Evolutionary conservation across 2,329 filamentous ascomycete genomes (phyloP).

Genomic region (Aspergillus sp.): DNA sequence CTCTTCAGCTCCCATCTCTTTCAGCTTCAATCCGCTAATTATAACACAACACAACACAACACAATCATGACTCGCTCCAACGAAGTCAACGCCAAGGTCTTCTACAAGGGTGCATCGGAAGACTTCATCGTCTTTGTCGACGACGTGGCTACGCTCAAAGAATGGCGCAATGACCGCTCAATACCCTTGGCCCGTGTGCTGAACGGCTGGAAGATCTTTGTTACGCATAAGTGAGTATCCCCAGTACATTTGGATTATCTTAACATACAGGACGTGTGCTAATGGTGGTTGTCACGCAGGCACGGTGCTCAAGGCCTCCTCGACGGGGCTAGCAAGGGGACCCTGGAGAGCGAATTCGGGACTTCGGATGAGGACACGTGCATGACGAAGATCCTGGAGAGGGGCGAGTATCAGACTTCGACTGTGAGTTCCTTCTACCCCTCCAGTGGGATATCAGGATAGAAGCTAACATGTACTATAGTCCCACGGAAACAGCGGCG

Average conservation of each 20-base stretch:
- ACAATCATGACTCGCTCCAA: slow-evolving; percentile 62
- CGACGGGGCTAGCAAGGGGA: slow-evolving; percentile 65
- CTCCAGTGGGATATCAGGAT: background rate
- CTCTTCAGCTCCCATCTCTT: no score
- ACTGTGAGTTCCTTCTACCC: slow-evolving; percentile 39
- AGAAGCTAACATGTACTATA: slow-evolving; percentile 10
- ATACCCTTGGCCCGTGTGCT: slow-evolving; percentile 78
- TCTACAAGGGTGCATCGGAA: slow-evolving; percentile 69
- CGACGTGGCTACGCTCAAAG: slow-evolving; percentile 53
- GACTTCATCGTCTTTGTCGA: slow-evolving; percentile 56
- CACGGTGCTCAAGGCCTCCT: slow-evolving; percentile 77
- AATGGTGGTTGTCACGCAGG: slow-evolving; percentile 38
- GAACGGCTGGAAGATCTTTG: slow-evolving; percentile 79
- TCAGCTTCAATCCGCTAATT: no score
- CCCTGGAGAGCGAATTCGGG: slow-evolving; percentile 79
- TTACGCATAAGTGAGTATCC: slow-evolving; percentile 71
- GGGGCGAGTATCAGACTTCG: slow-evolving; percentile 59
- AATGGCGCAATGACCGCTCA: slow-evolving; percentile 74
- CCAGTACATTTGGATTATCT: background rate
- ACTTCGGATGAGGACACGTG: slow-evolving; percentile 70
- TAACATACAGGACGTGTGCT: background rate
- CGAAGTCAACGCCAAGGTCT: slow-evolving; percentile 63
- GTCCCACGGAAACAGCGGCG: slow-evolving; percentile 23
- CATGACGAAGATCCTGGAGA: slow-evolving; percentile 71
- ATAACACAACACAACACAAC: slow-evolving; percentile 4